Conservation (phyloP, 176 grass and related monocot genomes). For the Oryza nivara region DNA sequence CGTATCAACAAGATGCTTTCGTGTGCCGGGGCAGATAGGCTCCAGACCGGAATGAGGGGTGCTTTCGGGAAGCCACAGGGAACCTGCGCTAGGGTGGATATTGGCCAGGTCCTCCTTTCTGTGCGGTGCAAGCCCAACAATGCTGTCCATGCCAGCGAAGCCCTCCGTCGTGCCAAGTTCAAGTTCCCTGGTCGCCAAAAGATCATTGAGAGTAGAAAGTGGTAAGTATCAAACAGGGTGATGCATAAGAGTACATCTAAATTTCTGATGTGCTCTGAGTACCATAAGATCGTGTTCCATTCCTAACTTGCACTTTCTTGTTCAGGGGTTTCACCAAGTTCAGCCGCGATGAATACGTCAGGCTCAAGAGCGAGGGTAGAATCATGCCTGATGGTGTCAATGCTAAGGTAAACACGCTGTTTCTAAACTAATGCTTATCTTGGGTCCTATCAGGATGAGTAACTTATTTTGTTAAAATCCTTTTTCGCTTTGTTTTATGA, state of each 20-base stretch:
- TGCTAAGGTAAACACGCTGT: slow-evolving; percentile 52
- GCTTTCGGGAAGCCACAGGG: slow-evolving; percentile 82
- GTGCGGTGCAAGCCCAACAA: slow-evolving; percentile 72
- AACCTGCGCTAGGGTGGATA: slow-evolving; percentile 62
- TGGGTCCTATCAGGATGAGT: background rate
- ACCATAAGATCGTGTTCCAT: background rate
- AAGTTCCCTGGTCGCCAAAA: slow-evolving; percentile 89
- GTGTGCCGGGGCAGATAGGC: slow-evolving; percentile 82
- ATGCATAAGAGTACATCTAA: background rate
- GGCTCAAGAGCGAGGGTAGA: slow-evolving; percentile 78
- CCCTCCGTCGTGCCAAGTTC: slow-evolving; percentile 76
- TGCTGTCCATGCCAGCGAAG: slow-evolving; percentile 55
- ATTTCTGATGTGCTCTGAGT: background rate
- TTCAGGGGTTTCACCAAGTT: slow-evolving; percentile 88
- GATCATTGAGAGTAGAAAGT: slow-evolving; percentile 78
- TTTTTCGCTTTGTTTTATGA: background rate
- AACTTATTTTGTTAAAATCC: background rate
- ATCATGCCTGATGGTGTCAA: slow-evolving; percentile 73
- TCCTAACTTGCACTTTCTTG: background rate
- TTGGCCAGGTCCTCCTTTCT: slow-evolving; percentile 75
- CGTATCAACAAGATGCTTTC: slow-evolving; percentile 90
- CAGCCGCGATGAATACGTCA: slow-evolving; percentile 62
- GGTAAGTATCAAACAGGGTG: slow-evolving; percentile 32
- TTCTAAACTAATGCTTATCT: background rate
- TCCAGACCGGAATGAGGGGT: slow-evolving; percentile 94